Base-by-base conservation (phyloP, 345 rosid genomes). In the Ailanthus altissimus region DNA sequence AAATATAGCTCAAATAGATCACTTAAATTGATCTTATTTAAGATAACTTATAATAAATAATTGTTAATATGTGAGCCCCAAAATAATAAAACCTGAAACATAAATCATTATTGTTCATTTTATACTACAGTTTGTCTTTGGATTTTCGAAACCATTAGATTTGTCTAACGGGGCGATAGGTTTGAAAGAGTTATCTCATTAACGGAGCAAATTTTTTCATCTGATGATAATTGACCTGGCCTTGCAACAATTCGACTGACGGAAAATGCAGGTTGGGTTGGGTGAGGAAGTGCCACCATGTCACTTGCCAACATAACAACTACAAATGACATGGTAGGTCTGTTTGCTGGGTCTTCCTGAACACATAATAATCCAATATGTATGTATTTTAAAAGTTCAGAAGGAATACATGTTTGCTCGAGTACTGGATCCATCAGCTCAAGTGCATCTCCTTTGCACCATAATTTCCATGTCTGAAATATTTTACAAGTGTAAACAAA, bases 401-500 rank as follows among this genome's bases (percentile, higher is more conserved):
- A 18, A 7, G 46, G 60, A 13, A 46, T 63, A n/a, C 77, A 75
- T 14, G 79, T 70, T 20, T 75, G 51, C 36, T 6, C 1, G 2
- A 80, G 1, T 21, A 4, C 43, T 8, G 58, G 67, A 32, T 81
- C 81, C 0, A 61, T 47, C 32, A 84, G 6, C 59, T 75, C 72
- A 16, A 54, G 11, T 28, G 47, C 61, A 5, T 18, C 10, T 23
- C 63, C 75, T 42, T 73, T 56, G 7, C 51, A 51, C 84, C 84
- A 81, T 23, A 78, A 21, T 49, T 72, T 78, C 84, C 87, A 76
- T 20, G 87, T 80, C 84, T 79, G 67, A 20, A 74, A 77, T 15
- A 18, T 72, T 40, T 23, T 51, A 6, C 13, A n/a, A 21, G 20
- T 15, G 14, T 23, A 5, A 12, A 32, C 23, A 8, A 49, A 42